Percentiles rank a stretch among this genome's conserved stretches.
Evolutionary conservation across 2,329 filamentous ascomycete species (phyloP).

Genomic region (Aspergillus floridensis): DNA sequence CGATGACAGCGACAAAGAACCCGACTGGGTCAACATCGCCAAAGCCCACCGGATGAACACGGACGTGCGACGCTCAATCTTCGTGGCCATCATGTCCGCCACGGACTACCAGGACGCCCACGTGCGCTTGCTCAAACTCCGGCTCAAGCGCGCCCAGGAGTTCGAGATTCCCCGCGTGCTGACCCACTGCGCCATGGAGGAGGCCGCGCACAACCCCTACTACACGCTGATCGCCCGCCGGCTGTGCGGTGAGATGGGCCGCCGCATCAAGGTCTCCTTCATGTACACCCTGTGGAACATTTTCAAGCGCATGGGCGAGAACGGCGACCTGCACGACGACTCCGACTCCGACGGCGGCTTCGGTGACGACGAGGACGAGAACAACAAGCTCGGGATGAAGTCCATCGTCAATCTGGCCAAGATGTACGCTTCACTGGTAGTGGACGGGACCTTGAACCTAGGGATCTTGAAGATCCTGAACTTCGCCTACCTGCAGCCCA

Average conservation of each 20-base stretch:
- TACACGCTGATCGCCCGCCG: conserved; percentile 81
- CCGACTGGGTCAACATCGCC: conserved; percentile 72
- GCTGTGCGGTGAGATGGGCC: conserved; percentile 65
- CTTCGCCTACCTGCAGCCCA: conserved; percentile 71
- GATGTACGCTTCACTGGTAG: conserved; percentile 62
- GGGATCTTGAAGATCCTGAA: conserved; percentile 64
- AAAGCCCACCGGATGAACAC: conserved; percentile 83
- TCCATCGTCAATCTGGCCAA: conserved; percentile 67
- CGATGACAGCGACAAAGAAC: conserved; percentile 40
- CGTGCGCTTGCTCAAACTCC: conserved; percentile 73
- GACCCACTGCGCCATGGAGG: conserved; percentile 79
- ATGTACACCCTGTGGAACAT: conserved; percentile 83
- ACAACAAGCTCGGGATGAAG: conserved; percentile 52
- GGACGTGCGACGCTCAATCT: conserved; percentile 83
- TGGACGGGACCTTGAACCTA: conserved; percentile 59
- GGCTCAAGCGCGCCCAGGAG: conserved; percentile 80
- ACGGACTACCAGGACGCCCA: conserved; percentile 81
- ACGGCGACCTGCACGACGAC: conserved; percentile 57
- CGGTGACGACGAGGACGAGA: conserved; percentile 55
- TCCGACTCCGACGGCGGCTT: conserved; percentile 55
- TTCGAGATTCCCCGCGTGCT: conserved; percentile 84
- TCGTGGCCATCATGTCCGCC: conserved; percentile 83
- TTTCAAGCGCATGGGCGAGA: conserved; percentile 82
- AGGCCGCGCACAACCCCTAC: conserved; percentile 85
- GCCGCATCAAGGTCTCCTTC: conserved; percentile 76